A percentile compares a stretch with the other conserved stretches of the same genome.
These are phyloP conservation scores for Xerophyta viscosa DNA, from an alignment of 106 monocot species.

Conservation along the genomic window DNA sequence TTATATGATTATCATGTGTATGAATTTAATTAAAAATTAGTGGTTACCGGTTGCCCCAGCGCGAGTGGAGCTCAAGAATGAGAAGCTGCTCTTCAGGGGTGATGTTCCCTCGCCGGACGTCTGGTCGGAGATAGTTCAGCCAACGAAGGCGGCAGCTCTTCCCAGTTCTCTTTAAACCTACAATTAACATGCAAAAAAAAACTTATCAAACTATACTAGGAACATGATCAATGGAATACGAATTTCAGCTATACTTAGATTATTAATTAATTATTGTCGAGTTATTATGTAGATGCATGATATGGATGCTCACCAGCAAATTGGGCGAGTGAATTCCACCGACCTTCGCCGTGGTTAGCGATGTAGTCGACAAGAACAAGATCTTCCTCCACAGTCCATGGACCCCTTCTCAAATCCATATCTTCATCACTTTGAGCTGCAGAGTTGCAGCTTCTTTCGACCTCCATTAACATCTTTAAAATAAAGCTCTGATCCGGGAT, in stretches of 20 bases:
- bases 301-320: slow-evolving; percentile 47
- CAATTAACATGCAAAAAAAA: not conserved
- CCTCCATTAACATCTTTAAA: not conserved
- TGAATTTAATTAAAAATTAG: not conserved
- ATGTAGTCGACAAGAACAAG: slow-evolving; percentile 76
- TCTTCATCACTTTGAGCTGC: slow-evolving; percentile 18
- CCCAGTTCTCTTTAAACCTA: slow-evolving; percentile 69
- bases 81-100: slow-evolving; percentile 90
- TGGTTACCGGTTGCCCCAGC: slow-evolving; percentile 82
- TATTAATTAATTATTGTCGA: not conserved
- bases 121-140: slow-evolving; percentile 92
- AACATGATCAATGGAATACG: no score
- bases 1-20: not conserved
- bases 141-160: slow-evolving; percentile 95
- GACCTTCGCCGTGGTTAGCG: slow-evolving; percentile 71
- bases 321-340: slow-evolving; percentile 85
- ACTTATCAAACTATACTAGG: not conserved
- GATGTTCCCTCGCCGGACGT: slow-evolving; percentile 95
- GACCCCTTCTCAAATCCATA: slow-evolving; percentile 70
- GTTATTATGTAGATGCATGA: not conserved
- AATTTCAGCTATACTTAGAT: no score
- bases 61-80: slow-evolving; percentile 90
- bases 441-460: not conserved
- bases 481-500: no score
- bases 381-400: slow-evolving; percentile 97